Base-by-base conservation (phyloP, 331 rosid species). In the Rhamnella rubrinervis region DNA sequence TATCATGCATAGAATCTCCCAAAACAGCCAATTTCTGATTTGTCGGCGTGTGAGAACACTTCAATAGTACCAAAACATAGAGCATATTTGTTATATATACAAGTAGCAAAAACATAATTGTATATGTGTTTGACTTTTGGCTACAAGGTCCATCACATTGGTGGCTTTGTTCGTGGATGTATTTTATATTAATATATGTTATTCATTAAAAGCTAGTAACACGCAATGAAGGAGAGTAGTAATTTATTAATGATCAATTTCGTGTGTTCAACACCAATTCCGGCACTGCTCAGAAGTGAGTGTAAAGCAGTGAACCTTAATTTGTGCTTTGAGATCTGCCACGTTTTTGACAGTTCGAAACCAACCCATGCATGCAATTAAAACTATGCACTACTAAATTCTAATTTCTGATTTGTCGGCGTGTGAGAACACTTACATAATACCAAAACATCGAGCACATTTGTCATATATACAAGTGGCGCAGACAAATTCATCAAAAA, bases 301-400 rank as follows among this genome's bases (percentile, higher is more conserved):
- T 17, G 61, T 52, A 26, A 53, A 50, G 40, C 74, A 60, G 26
- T 58, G 82, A 73, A 63, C 80, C 72, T 28, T 28, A 28, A 28
- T 28, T 28, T 28, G 2, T 2, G 35, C 35, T 28, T 67, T 78
- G 77, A 68, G 66, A 44, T 63, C 56, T 75, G 74, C 82, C 90
- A 85, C 80, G 86, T 85, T 77, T 71, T 37, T 79, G 85, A 77
- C 95, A 88, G 83, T 79, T 77, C 75, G 57, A 58, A 51, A 55
- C 70, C 83, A 72, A 56, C 71, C 58, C 63, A 38, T 55, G 69
- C 69, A 31, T 63, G 50, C 38, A 40, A 68, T 21, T 40, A 6
- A 10, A 40, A 40, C 46, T 40, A 6, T 40, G 8, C 8, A 40
- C 12, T 40, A 1, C 35, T 28, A 28, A 28, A 3, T 28, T 2